These are phyloP conservation scores for Begonia peltatifolia DNA, from an alignment of 306 rosid species.

Conservation along the genomic window DNA sequence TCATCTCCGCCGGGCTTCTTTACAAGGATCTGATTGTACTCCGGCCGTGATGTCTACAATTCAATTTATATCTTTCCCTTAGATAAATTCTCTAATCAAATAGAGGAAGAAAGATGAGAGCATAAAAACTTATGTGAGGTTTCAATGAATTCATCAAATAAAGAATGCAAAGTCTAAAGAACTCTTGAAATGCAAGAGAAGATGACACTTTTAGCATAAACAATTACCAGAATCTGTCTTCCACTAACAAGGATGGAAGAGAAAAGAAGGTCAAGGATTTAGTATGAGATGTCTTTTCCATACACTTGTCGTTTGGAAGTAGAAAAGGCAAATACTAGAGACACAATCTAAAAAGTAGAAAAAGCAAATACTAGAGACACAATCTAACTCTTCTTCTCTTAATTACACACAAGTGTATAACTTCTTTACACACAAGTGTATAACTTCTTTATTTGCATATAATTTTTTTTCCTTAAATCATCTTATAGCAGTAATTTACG, in stretches of 20 bases:
- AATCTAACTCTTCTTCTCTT: no score
- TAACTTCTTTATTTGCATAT: no score
- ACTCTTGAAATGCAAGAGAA: background rate
- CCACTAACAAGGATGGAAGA: background rate
- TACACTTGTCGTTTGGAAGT: background rate
- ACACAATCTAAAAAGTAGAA: no score
- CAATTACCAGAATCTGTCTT: background rate
- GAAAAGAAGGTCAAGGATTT: background rate
- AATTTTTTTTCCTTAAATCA: no score
- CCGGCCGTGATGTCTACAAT: slow-evolving; percentile 86
- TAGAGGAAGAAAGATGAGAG: background rate
- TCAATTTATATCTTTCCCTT: slow-evolving; percentile 13
- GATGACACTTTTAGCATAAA: background rate
- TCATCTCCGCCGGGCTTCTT: slow-evolving; percentile 58
- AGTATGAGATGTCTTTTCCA: background rate
- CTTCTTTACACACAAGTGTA: no score
- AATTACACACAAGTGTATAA: no score
- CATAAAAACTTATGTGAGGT: background rate
- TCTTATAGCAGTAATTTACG: no score
- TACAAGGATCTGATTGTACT: slow-evolving; percentile 71
- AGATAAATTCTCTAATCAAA: background rate
- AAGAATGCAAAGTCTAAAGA: background rate
- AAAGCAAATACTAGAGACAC: no score
- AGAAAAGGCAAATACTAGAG: no score
- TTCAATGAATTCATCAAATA: background rate